phyloP scores from a whole-genome alignment of 2,329 filamentous ascomycete genomes.

The Alternaria arborescens region DNA sequence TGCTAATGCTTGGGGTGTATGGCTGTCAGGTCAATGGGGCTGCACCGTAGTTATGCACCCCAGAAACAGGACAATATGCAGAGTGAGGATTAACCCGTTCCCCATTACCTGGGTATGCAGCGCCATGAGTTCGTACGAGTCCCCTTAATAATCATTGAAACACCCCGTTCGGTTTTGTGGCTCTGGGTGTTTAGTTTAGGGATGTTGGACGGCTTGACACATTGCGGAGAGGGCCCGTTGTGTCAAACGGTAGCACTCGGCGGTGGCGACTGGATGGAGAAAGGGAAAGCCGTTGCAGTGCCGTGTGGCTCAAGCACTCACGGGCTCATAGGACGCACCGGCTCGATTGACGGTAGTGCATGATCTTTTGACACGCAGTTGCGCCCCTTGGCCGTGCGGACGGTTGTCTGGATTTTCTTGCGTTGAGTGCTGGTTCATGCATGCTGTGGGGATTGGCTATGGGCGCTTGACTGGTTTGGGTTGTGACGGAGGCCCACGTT shows the following conservation, averaged over 20 bases:
- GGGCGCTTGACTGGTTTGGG: constrained; percentile 21
- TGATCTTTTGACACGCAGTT: constrained; percentile 21
- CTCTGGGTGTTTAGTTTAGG: constrained; percentile 19
- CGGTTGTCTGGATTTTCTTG: constrained; percentile 8
- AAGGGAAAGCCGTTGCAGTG: constrained; percentile 3
- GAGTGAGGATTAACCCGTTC: background rate
- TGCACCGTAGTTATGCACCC: background rate
- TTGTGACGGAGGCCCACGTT: constrained; percentile 16
- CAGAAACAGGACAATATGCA: background rate
- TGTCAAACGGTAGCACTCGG: background rate
- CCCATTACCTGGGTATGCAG: background rate
- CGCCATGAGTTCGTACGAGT: background rate
- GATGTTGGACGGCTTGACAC: constrained; percentile 5
- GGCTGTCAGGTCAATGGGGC: background rate
- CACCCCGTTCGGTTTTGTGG: constrained; percentile 8
- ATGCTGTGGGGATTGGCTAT: constrained; percentile 19
- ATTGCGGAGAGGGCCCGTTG: constrained; percentile 6
- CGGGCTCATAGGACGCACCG: constrained; percentile 24
- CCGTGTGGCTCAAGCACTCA: constrained; percentile 21
- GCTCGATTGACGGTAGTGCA: constrained; percentile 19
- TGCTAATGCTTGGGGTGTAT: background rate
- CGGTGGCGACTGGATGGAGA: constrained; percentile 4
- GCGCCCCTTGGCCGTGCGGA: constrained; percentile 18
- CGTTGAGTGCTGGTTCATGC: constrained; percentile 29
- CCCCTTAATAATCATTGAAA: constrained; percentile 17